Evolutionary conservation across 768 basidiomycete species (phyloP), one percentile per base, ranked within the genome.

Genomic region (Suillus tomentosus): DNA sequence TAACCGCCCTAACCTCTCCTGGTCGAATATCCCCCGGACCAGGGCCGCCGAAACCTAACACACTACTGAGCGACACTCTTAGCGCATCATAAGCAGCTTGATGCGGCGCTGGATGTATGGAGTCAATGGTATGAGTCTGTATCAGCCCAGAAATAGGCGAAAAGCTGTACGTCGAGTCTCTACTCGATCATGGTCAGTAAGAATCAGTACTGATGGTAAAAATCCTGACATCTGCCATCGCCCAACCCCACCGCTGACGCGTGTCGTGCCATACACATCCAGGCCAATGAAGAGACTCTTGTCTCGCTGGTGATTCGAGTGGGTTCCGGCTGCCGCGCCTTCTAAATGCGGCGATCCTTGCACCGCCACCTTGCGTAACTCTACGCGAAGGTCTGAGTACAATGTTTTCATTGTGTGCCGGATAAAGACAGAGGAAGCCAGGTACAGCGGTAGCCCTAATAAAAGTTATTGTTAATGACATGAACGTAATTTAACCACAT

Each of bases 31-130:
- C 65, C 9, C 67, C 66, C 8, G 64, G 13, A 8, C 59, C 63
- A 7, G 56, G 62, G 11, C 55, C 59, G 2, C 67, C 62, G 31
- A 71, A 56, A 0, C 74, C 74, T 34, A 76, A 76, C 17, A 69
- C 47, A 7, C 62, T 68, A 45, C 62, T 66, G 13, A 81, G 64
- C 19, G 74, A 74, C 11, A 71, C 68, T 19, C 82, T 78, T 1
- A 92, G 77, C 2, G 87, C 82, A 62, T 89, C 85, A 69, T 88
- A 91, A 3, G 88, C 88, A 0, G 87, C 83, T 57, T 85, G 80
- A 69, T 91, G 89, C 3, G 92, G 92, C 1, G 88, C 87, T 0
- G 92, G 92, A 53, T 87, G 83, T 55, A 94, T 92, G n/a, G 87
- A 88, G 71, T 93, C 84, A 57, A 94, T 79, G 55, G 79, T 79